Base-by-base conservation (phyloP, 805 yeast species). In the Komagataella pseudopastoris region DNA sequence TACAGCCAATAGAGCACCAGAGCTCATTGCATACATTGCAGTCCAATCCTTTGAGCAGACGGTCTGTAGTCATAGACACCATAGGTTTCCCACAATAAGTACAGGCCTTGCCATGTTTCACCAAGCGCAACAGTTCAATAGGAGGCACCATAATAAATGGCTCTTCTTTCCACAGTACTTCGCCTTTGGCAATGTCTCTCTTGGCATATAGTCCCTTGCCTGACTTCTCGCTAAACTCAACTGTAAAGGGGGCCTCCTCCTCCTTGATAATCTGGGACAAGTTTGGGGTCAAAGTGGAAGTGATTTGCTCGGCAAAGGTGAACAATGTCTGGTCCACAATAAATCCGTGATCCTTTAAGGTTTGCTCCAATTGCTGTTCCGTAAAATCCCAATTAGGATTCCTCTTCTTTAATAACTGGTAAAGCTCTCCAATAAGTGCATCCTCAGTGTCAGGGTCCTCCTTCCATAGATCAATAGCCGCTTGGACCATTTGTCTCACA, bases 1-100 rank as follows among this genome's bases (percentile, higher is more conserved):
- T 80, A 68, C 96, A 87, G 7, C 61, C 63, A 49, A 66, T 69
- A 6, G 81, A 74, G 63, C 95, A 87, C 91, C 93, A 87, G 49
- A 80, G 68, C 50, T 80, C 84, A 6, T 72, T 63, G 57, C 91
- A 85, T 14, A 72, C 71, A 50, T 72, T 69, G 66, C 95, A 87
- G 56, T 81, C 84, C 49, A 82, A 67, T n/a, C 84, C 81, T 46
- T 63, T 66, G 49, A 74, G 61, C 6, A 71, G 59, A 3, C 66
- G 56, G 52, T 63, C 57, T 17, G 62, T 59, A 1, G 64, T 50
- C 18, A 62, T 55, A 8, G 64, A 58, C 44, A 63, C 67, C 44
- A 81, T 64, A 1, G 81, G 66, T 48, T 74, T 72, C 0, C 89
- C 88, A 69, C 96, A 87, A 59, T 76, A 74, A 1, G 87, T 70